A percentile compares a stretch with the other conserved stretches of the same genome.
Conservation (phyloP, 345 rosid genomes). For the Moricandia moricandioides region DNA sequence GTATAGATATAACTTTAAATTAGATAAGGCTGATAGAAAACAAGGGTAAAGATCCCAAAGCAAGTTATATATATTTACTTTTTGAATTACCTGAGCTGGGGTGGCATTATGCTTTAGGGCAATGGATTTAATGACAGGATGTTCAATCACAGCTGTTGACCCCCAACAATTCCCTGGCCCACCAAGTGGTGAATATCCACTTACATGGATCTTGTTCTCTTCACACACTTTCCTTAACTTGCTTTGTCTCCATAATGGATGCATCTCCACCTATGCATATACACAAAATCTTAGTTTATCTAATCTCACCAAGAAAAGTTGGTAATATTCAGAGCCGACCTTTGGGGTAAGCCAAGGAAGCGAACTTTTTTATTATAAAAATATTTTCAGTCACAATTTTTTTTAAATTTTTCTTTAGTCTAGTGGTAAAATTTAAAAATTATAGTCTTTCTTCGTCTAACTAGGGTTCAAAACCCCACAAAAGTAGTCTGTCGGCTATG, state of each 20-base stretch:
- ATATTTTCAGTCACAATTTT: too few relatives aligned
- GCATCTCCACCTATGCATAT: constrained; percentile 78
- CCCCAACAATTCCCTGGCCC: constrained; percentile 86
- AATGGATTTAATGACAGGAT: constrained; percentile 58
- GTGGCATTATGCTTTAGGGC: constrained; percentile 64
- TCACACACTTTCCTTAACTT: constrained; percentile 63
- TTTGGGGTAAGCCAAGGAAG: too few relatives aligned
- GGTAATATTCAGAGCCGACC: too few relatives aligned
- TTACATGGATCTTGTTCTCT: constrained; percentile 62
- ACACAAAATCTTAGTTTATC: neutral
- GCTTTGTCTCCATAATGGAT: constrained; percentile 85
- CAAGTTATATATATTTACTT: neutral
- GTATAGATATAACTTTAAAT: neutral
- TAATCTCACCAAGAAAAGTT: neutral
- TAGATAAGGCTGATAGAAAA: neutral
- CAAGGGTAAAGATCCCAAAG: neutral
- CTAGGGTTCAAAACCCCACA: too few relatives aligned
- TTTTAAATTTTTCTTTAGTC: too few relatives aligned
- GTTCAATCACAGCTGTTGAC: constrained; percentile 65
- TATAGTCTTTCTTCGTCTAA: too few relatives aligned
- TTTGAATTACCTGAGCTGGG: constrained; percentile 61
- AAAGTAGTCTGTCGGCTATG: too few relatives aligned
- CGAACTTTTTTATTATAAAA: too few relatives aligned
- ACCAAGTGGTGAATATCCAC: constrained; percentile 85
- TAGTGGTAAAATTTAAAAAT: too few relatives aligned